phyloP scores from a whole-genome alignment of 768 basidiomycete genomes.

The Boletus tomentosulus region DNA sequence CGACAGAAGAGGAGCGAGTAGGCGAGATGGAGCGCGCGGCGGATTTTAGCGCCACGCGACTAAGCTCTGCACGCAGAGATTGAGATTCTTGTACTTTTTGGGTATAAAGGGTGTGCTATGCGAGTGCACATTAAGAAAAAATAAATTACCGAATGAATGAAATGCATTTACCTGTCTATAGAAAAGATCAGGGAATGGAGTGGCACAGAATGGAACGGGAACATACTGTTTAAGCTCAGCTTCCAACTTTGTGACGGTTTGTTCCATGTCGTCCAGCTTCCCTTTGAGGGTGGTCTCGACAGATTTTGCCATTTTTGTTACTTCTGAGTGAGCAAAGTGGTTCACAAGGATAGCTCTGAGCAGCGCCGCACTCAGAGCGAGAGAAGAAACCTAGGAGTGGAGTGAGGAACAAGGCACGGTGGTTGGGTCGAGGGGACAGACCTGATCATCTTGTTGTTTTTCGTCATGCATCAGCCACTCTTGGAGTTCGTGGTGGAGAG shows the following conservation, averaged over 20 bases:
- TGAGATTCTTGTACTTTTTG: slow-evolving; percentile 73
- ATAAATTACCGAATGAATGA: neutral
- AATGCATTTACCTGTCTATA: slow-evolving; percentile 55
- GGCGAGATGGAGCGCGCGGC: slow-evolving; percentile 23
- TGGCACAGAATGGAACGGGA: slow-evolving; percentile 7
- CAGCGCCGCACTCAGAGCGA: slow-evolving; percentile 72
- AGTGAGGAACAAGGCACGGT: slow-evolving; percentile 4
- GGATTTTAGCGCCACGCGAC: slow-evolving; percentile 41
- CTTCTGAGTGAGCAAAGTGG: slow-evolving; percentile 75
- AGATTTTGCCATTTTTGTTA: slow-evolving; percentile 60
- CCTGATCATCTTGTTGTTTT: slow-evolving; percentile 57
- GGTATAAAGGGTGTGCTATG: slow-evolving; percentile 55
- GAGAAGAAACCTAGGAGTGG: slow-evolving; percentile 51
- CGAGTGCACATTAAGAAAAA: slow-evolving; percentile 14
- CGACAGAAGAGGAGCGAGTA: slow-evolving; percentile 25
- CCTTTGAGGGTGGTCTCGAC: slow-evolving; percentile 58
- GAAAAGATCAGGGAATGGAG: slow-evolving; percentile 16
- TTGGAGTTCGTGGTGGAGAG: slow-evolving; percentile 74
- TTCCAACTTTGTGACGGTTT: slow-evolving; percentile 55
- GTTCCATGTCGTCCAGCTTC: slow-evolving; percentile 64
- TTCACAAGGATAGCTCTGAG: slow-evolving; percentile 82
- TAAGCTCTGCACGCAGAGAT: slow-evolving; percentile 61
- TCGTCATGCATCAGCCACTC: slow-evolving; percentile 65
- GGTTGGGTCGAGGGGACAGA: slow-evolving; percentile 35
- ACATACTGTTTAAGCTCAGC: slow-evolving; percentile 69